phyloP scores from a whole-genome alignment of 2,329 filamentous ascomycete genomes.

The Bipolaris victoriae region DNA sequence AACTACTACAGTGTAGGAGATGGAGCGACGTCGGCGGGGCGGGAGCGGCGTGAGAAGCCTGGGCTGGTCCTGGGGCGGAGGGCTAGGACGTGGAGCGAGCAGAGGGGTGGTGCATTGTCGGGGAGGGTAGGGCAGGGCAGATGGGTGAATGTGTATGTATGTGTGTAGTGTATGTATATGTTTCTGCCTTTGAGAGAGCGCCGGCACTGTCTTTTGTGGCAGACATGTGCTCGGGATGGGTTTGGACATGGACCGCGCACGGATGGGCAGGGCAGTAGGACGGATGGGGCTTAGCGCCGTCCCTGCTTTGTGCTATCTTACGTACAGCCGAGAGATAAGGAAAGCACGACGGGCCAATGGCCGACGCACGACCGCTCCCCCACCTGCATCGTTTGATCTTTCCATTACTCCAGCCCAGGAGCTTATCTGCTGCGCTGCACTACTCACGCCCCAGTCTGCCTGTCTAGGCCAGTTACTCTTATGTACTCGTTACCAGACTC shows the following conservation, averaged over 20 bases:
- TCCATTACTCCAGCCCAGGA: slow-evolving; percentile 19
- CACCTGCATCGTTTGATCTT: slow-evolving; percentile 27
- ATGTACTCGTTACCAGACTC: slow-evolving; percentile 40
- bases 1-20: slow-evolving; percentile 17
- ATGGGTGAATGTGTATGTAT: slow-evolving; percentile 12
- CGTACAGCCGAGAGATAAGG: slow-evolving; percentile 41
- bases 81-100: slow-evolving; percentile 34
- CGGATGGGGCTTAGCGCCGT: slow-evolving; percentile 21
- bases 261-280: slow-evolving; percentile 10
- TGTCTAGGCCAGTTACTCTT: slow-evolving; percentile 40
- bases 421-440: slow-evolving; percentile 25
- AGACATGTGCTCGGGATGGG: slow-evolving; percentile 41
- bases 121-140: slow-evolving; percentile 20
- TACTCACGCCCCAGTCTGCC: slow-evolving; percentile 9
- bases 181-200: slow-evolving; percentile 20
- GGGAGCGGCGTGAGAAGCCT: slow-evolving; percentile 25
- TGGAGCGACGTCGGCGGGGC: slow-evolving; percentile 11
- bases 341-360: slow-evolving; percentile 29
- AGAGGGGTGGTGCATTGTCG: slow-evolving; percentile 30
- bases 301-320: slow-evolving; percentile 11
- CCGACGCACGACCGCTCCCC: slow-evolving; percentile 18
- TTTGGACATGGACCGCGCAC: slow-evolving; percentile 17
- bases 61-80: slow-evolving; percentile 18
- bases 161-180: background rate
- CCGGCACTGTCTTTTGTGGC: slow-evolving; percentile 40